Base-by-base conservation (phyloP, 2,329 filamentous ascomycete genomes). In the Dactylellina drechsleri region DNA sequence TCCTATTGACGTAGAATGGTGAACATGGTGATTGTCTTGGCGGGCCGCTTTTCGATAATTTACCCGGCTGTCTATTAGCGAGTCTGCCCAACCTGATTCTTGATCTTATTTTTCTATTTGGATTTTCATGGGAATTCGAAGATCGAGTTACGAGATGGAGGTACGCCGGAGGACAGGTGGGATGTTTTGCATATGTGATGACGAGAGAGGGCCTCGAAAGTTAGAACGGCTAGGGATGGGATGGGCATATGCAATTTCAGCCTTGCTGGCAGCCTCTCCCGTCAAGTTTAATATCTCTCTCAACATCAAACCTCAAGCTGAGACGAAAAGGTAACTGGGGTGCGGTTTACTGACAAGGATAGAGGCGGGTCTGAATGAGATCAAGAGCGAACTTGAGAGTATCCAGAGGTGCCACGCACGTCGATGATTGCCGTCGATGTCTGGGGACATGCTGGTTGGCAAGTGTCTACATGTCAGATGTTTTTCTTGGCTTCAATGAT, bases 181-280 rank as follows among this genome's bases (percentile, higher is more conserved):
- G 23, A 23, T 23, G 4, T 23, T 23, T 23, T 23, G 23, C 23
- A 4, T 23, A 2, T 23, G 23, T 23, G 23, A 23, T 23, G 23
- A 23, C 10, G 31, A 10, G 31, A 36, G 31, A 36, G 31, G 31
- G 31, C 43, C 43, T 15, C 43, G n/a, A 12, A 18, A 47, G 23
- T 23, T 23, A 23, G 43, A 16, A 6, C n/a, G n/a, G n/a, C n/a
- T n/a, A 47, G 2, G 43, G 15, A n/a, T 4, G 10, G 13, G 18
- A 54, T 16, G 13, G 10, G 15, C 28, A 13, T 28, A 28, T 31
- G 52, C 36, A 13, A 31, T 65, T 52, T 67, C 64, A 67, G 65
- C 65, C 65, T 56, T 50, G 57, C 57, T 68, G 49, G 47, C 31
- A 61, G 65, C 65, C 65, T 28, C n/a, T n/a, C 20, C 10, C 31